Evolutionary conservation across 805 yeast genomes (phyloP), one percentile per base, ranked within the genome.

Genomic region (Henningerozyma blattae): DNA sequence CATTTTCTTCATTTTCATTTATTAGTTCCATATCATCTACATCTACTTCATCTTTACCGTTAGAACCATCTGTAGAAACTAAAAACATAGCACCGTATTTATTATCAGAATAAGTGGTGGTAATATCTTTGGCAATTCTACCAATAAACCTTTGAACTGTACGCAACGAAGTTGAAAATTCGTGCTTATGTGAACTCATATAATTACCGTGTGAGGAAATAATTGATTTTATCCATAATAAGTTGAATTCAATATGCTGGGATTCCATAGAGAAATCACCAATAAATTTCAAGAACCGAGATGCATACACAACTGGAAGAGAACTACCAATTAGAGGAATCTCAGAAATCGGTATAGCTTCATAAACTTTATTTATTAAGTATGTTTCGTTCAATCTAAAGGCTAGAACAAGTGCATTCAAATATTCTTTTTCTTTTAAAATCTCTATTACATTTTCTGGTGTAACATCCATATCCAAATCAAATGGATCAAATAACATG

Each of bases 401-500:
- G 0, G 96, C 74, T 96, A 91, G 86, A 12, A 87, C 82, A 37
- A 89, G 58, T 0, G 96, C 89, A 27, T 72, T 72, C 45, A 87
- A 61, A 54, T 75, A 84, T 27, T 67, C 61, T 36, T 61, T 63
- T 32, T 75, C 78, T 6, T 60, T 44, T 28, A 87, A 60, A 5
- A 75, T 69, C 35, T 73, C 78, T 22, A 73, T 37, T 0, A 86
- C 78, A 4, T 81, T 62, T 30, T 74, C 81, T 1, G 95, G 93
- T 0, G 98, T 91, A 19, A 89, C 75, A 47, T 91, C 97, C 31
- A 86, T 65, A 52, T 89, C 97, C 51, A 91, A 67, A 55, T 91
- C 97, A 53, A 84, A 84, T 22, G 98, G 98, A 63, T 91, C 98
- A 52, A 91, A 91, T 19, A 77, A 61, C 32, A 78, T 59, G 9